Evolutionary conservation across 2,329 filamentous ascomycete species (phyloP), one percentile per base, ranked within the genome.

Genomic region (Curvularia eragrostidis): DNA sequence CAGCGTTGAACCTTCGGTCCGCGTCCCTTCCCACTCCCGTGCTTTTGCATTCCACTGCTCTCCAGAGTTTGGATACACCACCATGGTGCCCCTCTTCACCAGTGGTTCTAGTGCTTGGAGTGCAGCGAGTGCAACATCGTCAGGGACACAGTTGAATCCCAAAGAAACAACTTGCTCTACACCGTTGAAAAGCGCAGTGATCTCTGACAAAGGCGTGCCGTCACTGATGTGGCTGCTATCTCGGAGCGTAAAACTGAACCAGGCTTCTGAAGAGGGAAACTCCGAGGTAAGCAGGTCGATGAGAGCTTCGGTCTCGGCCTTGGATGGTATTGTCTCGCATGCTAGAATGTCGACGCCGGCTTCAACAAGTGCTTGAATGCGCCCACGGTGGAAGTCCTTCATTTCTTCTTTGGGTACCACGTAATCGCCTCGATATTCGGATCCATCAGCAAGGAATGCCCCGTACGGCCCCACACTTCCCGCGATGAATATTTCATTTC

Each of bases 391-490:
- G 60, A 82, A 82, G 3, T 62, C 65, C 50, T 77, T 75, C 65
- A 80, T 67, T 6, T 74, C 71, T 1, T 70, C 56, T 9, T 60
- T 56, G 1, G 67, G 41, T 1, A 77, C 38, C 1, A 46, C 36
- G 59, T 83, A 82, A 52, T 77, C 75, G 21, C 81, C 81, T 1
- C 72, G 68, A 55, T 83, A 82, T 61, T 83, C 81, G 12, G 74
- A 75, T 5, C 81, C 81, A 54, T 83, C 72, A 1, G 80, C 74
- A 2, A 83, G 71, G 53, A 75, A 82, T 6, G 81, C 80, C 12
- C 80, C 81, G 54, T 82, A 82, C 1, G 81, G 81, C 0, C 81
- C 81, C 5, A 82, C 77, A 52, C 75, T 79, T 4, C 80, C 81
- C 4, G 80, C 81, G 8, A 82, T 65, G 5, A 80, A 69, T 2